Evolutionary conservation across 768 basidiomycete species (phyloP).

Genomic region (Hericium erinaceus): DNA sequence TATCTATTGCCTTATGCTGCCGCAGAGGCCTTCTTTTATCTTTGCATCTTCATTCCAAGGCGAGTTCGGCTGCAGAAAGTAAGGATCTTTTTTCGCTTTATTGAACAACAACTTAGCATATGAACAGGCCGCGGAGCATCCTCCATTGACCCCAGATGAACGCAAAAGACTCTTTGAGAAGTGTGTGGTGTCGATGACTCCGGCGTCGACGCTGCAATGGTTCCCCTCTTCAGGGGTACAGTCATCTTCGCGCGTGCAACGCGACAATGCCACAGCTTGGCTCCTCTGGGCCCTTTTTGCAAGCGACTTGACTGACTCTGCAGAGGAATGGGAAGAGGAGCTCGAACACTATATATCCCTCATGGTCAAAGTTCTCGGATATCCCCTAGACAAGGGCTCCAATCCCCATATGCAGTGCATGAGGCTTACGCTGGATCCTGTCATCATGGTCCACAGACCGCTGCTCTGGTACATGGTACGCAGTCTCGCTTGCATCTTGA

Average conservation of each 20-base stretch:
- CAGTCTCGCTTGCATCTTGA: background rate
- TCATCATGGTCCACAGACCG: slow-evolving; percentile 46
- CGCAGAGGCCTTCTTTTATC: slow-evolving; percentile 40
- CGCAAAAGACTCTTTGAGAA: slow-evolving; percentile 38
- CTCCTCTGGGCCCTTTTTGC: slow-evolving; percentile 58
- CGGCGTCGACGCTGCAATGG: slow-evolving; percentile 39
- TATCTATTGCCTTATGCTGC: slow-evolving; percentile 27
- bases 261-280: slow-evolving; percentile 49
- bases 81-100: slow-evolving; percentile 8
- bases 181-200: slow-evolving; percentile 24
- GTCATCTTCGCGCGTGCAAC: slow-evolving; percentile 22
- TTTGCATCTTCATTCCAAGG: slow-evolving; percentile 40
- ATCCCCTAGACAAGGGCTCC: slow-evolving; percentile 32
- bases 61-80: slow-evolving; percentile 40
- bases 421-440: slow-evolving; percentile 47
- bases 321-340: slow-evolving; percentile 40
- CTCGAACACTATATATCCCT: slow-evolving; percentile 34
- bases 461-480: slow-evolving; percentile 52
- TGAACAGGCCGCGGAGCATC: slow-evolving; percentile 21
- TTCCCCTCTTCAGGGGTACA: slow-evolving; percentile 27
- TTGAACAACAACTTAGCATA: slow-evolving; percentile 19
- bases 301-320: slow-evolving; percentile 21
- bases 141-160: slow-evolving; percentile 31
- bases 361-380: slow-evolving; percentile 33
- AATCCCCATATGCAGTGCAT: slow-evolving; percentile 33